Conservation (phyloP, 2,329 filamentous ascomycete species). For the Pyrenochaeta sp. region DNA sequence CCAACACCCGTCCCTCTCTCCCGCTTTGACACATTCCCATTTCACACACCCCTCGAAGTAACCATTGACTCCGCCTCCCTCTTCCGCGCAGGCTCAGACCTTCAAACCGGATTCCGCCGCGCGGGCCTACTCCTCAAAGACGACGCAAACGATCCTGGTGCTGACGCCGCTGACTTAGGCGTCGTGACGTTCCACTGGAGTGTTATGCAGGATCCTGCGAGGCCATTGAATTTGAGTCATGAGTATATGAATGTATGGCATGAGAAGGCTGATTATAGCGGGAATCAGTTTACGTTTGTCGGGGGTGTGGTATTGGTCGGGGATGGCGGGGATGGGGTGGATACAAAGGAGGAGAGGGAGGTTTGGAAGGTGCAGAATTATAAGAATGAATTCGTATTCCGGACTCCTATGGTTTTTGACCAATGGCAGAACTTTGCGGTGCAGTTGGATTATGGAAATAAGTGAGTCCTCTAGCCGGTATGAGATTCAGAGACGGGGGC, state of each 20-base stretch:
- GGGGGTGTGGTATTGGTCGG: slow-evolving; percentile 28
- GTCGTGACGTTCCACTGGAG: slow-evolving; percentile 40
- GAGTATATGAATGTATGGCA: slow-evolving; percentile 45
- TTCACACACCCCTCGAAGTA: slow-evolving; percentile 31
- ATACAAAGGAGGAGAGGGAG: slow-evolving; percentile 26
- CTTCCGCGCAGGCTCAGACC: slow-evolving; percentile 25
- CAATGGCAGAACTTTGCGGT: slow-evolving; percentile 42
- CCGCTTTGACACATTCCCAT: slow-evolving; percentile 23
- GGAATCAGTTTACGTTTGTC: slow-evolving; percentile 37
- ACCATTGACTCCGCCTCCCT: slow-evolving; percentile 35
- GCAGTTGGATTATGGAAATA: slow-evolving; percentile 28
- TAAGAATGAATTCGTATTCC: slow-evolving; percentile 31
- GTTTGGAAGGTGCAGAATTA: slow-evolving; percentile 31
- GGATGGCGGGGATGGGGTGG: slow-evolving; percentile 28
- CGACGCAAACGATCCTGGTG: slow-evolving; percentile 27
- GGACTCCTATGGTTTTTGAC: slow-evolving; percentile 15
- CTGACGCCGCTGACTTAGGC: slow-evolving; percentile 31
- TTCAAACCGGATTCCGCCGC: slow-evolving; percentile 35
- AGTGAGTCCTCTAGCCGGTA: slow-evolving; percentile 18
- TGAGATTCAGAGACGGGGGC: no score
- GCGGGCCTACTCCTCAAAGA: slow-evolving; percentile 32
- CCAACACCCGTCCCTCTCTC: slow-evolving; percentile 11
- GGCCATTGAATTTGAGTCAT: slow-evolving; percentile 34
- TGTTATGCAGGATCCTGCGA: slow-evolving; percentile 23
- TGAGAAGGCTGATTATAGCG: slow-evolving; percentile 33